Percentiles rank a stretch among this genome's conserved stretches.
Evolutionary conservation across 441 rosid genomes (phyloP).

Genomic region (Erodium chrysanthum): DNA sequence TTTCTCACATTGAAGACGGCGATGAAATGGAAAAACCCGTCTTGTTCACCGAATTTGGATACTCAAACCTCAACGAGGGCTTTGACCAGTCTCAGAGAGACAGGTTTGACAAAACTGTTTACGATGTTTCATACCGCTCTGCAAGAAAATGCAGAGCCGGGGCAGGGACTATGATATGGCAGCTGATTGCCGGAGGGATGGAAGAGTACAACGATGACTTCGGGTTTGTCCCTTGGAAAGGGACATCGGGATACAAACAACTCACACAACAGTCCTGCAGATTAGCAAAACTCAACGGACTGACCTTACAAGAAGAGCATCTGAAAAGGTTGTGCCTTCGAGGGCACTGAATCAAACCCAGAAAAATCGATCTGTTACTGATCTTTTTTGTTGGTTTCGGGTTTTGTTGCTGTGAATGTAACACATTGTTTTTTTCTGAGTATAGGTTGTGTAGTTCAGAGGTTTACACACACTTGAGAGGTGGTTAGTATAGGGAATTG

Average conservation of each 20-base stretch:
- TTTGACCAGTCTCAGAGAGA: constrained; percentile 52
- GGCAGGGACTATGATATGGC: constrained; percentile 83
- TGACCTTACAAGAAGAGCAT: constrained; percentile 23
- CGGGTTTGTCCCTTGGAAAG: constrained; percentile 68
- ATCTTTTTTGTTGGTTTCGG: background rate
- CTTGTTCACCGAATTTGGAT: constrained; percentile 73
- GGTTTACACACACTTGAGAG: too few species aligned
- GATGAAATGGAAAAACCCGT: constrained; percentile 73
- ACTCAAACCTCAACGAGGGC: constrained; percentile 60
- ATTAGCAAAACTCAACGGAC: constrained; percentile 38
- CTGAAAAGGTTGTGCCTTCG: constrained; percentile 41
- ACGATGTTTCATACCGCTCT: constrained; percentile 47
- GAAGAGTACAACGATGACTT: constrained; percentile 71
- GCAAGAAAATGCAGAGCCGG: constrained; percentile 61
- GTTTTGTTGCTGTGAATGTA: background rate
- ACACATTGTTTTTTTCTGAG: background rate
- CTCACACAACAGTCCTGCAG: constrained; percentile 63
- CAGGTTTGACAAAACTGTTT: constrained; percentile 38
- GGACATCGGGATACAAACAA: constrained; percentile 39
- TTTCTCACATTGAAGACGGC: constrained; percentile 78
- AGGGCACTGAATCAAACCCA: constrained; percentile 21
- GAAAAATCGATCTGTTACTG: background rate
- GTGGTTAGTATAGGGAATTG: background rate
- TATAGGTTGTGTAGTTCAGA: background rate
- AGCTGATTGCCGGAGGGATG: constrained; percentile 61